phyloP scores from a whole-genome alignment of 208 protist genomes.

The Naegleria gruberi region DNA sequence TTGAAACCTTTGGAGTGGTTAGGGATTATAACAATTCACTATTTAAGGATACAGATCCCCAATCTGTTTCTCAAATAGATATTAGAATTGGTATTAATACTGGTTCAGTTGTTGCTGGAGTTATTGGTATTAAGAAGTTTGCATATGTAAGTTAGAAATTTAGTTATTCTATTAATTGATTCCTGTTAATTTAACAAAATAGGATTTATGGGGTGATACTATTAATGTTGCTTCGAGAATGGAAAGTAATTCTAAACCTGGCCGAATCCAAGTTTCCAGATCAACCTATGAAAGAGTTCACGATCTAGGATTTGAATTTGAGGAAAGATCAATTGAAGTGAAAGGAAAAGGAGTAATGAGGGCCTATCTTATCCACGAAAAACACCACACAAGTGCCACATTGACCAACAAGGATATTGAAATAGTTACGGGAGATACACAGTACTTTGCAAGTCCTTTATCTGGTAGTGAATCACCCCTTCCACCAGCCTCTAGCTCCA shows the following conservation, averaged over 20 bases:
- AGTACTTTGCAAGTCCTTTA: too few species aligned
- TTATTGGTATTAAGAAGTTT: not conserved
- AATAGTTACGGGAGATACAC: too few species aligned
- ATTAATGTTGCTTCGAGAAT: constrained; percentile 41
- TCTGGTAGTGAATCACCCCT: too few species aligned
- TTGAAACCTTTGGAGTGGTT: not conserved
- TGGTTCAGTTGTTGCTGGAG: not conserved
- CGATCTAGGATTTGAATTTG: not conserved
- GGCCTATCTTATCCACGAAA: not conserved
- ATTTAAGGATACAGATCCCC: not conserved
- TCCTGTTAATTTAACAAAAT: too few species aligned
- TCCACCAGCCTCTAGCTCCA: too few species aligned
- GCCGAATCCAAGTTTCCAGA: not conserved
- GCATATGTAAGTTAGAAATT: too few species aligned
- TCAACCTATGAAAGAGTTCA: not conserved
- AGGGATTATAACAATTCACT: not conserved
- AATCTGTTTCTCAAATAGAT: not conserved
- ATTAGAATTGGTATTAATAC: not conserved
- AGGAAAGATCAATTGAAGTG: not conserved
- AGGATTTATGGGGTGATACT: constrained; percentile 42
- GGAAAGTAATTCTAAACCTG: constrained; percentile 21
- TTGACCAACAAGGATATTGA: not conserved
- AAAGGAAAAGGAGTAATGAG: constrained; percentile 23
- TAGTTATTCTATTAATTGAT: too few species aligned
- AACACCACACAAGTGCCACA: not conserved